phyloP scores from a whole-genome alignment of 192 early-diverging fungal genomes.

The Backusella macrospora region DNA sequence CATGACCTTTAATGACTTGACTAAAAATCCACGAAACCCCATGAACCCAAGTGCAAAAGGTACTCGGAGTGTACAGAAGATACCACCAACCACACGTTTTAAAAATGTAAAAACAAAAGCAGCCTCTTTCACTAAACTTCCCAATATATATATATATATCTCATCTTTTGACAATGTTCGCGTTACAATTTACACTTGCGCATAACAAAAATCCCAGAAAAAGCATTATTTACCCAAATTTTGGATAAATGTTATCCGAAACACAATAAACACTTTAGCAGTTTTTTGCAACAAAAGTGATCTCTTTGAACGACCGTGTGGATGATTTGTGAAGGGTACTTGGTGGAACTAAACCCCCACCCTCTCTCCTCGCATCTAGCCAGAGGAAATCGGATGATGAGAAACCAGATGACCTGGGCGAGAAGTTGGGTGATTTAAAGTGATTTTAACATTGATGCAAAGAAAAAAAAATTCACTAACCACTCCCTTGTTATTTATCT shows the following conservation, averaged over 20 bases:
- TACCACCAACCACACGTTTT: not conserved
- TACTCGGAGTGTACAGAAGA: not conserved
- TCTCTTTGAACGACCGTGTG: slow-evolving; percentile 42
- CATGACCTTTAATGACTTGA: slow-evolving; percentile 14
- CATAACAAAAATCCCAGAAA: not conserved
- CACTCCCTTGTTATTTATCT: not conserved
- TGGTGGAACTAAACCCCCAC: slow-evolving; percentile 28
- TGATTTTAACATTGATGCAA: too few species aligned
- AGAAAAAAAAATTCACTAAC: not conserved
- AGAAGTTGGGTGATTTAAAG: slow-evolving; percentile 32
- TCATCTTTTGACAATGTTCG: slow-evolving; percentile 1
- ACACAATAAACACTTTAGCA: slow-evolving; percentile 36
- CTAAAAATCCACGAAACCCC: not conserved
- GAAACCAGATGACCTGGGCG: slow-evolving; percentile 15
- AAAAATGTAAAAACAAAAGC: not conserved
- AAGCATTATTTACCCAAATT: not conserved
- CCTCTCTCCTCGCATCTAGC: not conserved
- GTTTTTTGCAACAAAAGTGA: slow-evolving; percentile 28
- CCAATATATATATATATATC: slow-evolving; percentile 12
- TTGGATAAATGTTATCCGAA: not conserved
- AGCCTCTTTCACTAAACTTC: not conserved
- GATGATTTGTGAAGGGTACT: slow-evolving; percentile 40
- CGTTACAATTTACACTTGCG: slow-evolving; percentile 15
- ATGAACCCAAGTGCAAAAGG: not conserved
- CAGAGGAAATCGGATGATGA: slow-evolving; percentile 11